These are phyloP conservation scores for Verticillium zaregamsianum DNA, from an alignment of 2,329 filamentous ascomycete genomes.

Conservation along the genomic window DNA sequence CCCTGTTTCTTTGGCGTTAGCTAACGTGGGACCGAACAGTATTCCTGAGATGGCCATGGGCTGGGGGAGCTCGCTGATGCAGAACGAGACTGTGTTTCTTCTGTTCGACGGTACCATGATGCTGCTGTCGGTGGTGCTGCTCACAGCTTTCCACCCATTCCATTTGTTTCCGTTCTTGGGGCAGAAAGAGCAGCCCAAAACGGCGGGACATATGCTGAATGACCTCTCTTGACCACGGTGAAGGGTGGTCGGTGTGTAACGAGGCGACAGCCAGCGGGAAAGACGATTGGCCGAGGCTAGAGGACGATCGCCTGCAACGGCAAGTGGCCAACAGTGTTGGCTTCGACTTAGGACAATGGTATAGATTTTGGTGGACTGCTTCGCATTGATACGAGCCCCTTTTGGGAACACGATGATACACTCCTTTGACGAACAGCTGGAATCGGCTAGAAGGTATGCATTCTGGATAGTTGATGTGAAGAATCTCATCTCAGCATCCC, in stretches of 20 bases:
- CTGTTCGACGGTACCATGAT: conserved; percentile 13
- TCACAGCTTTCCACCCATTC: conserved; percentile 8
- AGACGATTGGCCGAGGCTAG: not conserved
- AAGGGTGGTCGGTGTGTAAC: not conserved
- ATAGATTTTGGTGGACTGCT: no score
- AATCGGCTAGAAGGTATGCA: no score
- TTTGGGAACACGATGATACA: no score
- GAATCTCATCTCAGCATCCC: no score
- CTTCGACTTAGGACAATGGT: no score
- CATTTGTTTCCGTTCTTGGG: conserved; percentile 9
- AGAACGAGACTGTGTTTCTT: conserved; percentile 12
- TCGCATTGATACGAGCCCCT: no score
- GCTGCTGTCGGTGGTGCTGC: conserved; percentile 1
- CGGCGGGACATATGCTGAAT: not conserved
- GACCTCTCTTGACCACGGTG: not conserved
- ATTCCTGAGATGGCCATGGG: conserved; percentile 8
- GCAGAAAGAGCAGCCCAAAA: not conserved
- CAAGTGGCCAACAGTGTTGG: no score
- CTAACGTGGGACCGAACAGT: not conserved
- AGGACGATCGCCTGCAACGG: no score
- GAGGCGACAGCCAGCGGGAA: not conserved
- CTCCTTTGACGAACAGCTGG: no score
- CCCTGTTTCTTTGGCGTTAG: no score
- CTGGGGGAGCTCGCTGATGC: conserved; percentile 12
- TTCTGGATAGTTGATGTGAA: no score